Percentiles rank a stretch among this genome's conserved stretches.
phyloP scores from a whole-genome alignment of 176 grass and related monocot genomes.

The Rhynchospora pubera region DNA sequence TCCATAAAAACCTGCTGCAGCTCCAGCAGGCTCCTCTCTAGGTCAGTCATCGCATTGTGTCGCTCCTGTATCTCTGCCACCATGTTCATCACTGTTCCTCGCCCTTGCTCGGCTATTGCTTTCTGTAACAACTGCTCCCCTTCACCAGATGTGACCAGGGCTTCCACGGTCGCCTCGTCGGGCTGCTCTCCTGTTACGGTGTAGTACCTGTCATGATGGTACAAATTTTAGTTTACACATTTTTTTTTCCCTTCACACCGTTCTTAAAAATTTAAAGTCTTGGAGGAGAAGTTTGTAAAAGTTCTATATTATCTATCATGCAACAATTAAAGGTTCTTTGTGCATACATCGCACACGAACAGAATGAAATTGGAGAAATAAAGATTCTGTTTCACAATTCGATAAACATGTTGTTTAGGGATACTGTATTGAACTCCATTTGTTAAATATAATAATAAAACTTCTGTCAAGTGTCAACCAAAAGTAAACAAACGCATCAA shows the following conservation, averaged over 20 bases:
- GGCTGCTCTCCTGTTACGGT: constrained; percentile 50
- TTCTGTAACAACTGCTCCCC: constrained; percentile 16
- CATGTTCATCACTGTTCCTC: constrained; percentile 35
- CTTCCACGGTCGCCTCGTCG: constrained; percentile 49
- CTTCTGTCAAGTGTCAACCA: neutral
- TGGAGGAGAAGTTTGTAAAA: neutral
- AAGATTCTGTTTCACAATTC: neutral
- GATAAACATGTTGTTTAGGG: neutral
- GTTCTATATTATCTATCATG: neutral
- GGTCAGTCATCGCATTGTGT: constrained; percentile 33
- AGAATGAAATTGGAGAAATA: neutral
- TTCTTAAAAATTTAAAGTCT: neutral
- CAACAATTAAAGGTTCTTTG: neutral
- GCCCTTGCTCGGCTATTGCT: constrained; percentile 33
- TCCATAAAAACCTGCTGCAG: constrained; percentile 86
- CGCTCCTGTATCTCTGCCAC: constrained; percentile 39
- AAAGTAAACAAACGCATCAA: neutral
- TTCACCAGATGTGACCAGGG: constrained; percentile 26
- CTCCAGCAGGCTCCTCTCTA: constrained; percentile 58
- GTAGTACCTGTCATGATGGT: constrained; percentile 34
- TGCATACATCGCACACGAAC: neutral
- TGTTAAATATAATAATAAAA: neutral
- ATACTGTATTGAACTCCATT: neutral
- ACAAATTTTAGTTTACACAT: neutral
- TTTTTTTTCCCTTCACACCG: neutral